These are phyloP conservation scores for Anacardium occidentale DNA, from an alignment of 345 rosid genomes.

Conservation along the genomic window DNA sequence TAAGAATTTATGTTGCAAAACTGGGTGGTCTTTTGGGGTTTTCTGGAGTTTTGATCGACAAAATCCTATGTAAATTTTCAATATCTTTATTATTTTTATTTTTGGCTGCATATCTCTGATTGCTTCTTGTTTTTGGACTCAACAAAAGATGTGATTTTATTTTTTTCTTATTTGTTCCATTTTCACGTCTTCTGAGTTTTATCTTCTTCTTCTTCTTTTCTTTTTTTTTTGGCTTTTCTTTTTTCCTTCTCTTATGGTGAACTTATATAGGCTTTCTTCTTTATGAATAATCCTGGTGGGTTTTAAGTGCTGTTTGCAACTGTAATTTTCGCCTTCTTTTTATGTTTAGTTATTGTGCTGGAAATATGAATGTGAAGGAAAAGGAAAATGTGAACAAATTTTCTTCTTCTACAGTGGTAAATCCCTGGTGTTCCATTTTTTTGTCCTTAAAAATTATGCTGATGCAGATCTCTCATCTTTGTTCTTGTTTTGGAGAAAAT, in stretches of 20 bases:
- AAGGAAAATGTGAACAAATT: neutral
- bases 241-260: too few species aligned
- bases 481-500: neutral
- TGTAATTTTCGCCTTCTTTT: neutral
- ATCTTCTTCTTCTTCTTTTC: neutral
- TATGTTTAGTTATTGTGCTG: neutral
- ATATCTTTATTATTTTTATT: neutral
- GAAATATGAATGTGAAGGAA: neutral
- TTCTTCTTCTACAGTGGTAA: neutral
- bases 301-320: conserved; percentile 3
- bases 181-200: neutral
- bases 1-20: conserved; percentile 58
- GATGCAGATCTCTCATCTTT: conserved; percentile 11
- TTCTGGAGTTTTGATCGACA: conserved; percentile 72
- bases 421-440: neutral
- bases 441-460: neutral
- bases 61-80: conserved; percentile 56
- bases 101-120: neutral
- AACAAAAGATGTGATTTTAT: neutral
- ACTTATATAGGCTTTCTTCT: too few species aligned
- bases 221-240: too few species aligned
- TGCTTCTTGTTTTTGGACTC: conserved; percentile 8
- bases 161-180: neutral
- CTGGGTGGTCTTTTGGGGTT: conserved; percentile 90
- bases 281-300: neutral